These are phyloP conservation scores for Malassezia nana DNA, from an alignment of 1,284 basidiomycete species.

Conservation along the genomic window DNA sequence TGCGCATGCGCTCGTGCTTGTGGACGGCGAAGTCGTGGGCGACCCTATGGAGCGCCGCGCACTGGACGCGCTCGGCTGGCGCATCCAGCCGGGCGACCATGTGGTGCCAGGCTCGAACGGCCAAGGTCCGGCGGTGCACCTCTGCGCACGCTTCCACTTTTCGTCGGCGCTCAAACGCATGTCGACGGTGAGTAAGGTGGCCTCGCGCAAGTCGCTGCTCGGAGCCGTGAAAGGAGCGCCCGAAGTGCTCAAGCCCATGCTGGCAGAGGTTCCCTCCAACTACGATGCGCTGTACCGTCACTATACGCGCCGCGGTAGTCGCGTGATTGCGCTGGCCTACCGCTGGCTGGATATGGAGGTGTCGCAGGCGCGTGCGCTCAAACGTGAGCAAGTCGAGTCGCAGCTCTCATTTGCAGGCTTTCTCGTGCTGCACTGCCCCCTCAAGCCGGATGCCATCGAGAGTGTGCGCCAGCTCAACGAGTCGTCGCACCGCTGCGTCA, in stretches of 20 bases:
- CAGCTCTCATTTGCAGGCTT: slow-evolving; percentile 43
- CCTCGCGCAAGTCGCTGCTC: slow-evolving; percentile 27
- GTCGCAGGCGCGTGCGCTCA: slow-evolving; percentile 23
- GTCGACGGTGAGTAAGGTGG: slow-evolving; percentile 39
- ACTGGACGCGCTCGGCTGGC: slow-evolving; percentile 82
- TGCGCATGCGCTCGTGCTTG: slow-evolving; percentile 84
- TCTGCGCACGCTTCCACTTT: slow-evolving; percentile 46
- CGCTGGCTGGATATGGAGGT: slow-evolving; percentile 31
- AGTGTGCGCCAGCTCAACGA: slow-evolving; percentile 42
- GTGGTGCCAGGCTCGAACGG: slow-evolving; percentile 14
- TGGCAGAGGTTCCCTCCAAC: slow-evolving; percentile 31
- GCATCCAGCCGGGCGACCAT: slow-evolving; percentile 60
- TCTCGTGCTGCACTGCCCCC: slow-evolving; percentile 47
- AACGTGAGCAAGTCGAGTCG: slow-evolving; percentile 38
- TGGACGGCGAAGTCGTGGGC: slow-evolving; percentile 83
- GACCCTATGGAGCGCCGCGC: slow-evolving; percentile 99
- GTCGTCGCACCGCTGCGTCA: slow-evolving; percentile 46
- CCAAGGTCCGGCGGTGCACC: slow-evolving; percentile 27
- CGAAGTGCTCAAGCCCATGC: slow-evolving; percentile 45
- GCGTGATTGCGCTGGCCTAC: slow-evolving; percentile 47
- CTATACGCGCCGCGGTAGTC: slow-evolving; percentile 43
- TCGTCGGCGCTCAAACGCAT: slow-evolving; percentile 47
- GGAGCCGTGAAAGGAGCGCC: slow-evolving; percentile 45
- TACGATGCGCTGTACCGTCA: slow-evolving; percentile 47
- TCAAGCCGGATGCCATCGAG: slow-evolving; percentile 43